Conservation (phyloP, 2,329 filamentous ascomycete species). For the Cordyceps pruinosa region DNA sequence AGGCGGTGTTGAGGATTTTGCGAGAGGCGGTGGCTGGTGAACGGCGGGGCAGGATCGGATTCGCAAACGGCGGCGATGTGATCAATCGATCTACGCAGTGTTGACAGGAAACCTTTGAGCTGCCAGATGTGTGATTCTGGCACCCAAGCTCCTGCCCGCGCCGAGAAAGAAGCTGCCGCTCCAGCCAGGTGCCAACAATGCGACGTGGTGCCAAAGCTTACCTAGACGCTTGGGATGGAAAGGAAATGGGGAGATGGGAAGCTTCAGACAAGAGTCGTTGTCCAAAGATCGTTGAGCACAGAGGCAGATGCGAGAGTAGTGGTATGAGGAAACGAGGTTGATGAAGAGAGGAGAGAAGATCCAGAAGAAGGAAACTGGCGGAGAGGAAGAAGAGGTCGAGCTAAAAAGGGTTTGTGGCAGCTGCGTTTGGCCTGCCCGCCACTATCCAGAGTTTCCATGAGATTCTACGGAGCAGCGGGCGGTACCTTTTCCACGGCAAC, state of each 20-base stretch:
- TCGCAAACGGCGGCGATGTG: background rate
- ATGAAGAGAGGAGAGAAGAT: slow-evolving; percentile 16
- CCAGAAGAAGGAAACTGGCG: slow-evolving; percentile 17
- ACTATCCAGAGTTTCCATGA: slow-evolving; percentile 36
- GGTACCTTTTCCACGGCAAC: slow-evolving; percentile 22
- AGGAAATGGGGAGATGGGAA: slow-evolving; percentile 14
- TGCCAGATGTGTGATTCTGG: background rate
- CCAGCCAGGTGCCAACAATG: background rate
- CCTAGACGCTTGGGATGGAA: slow-evolving; percentile 18
- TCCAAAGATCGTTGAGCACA: slow-evolving; percentile 21
- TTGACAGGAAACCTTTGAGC: background rate
- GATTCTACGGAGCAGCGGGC: slow-evolving; percentile 33
- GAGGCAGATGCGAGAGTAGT: slow-evolving; percentile 15
- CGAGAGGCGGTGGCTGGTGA: background rate
- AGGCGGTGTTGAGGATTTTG: background rate
- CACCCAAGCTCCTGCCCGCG: background rate
- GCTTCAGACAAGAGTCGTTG: slow-evolving; percentile 19
- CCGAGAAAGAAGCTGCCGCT: background rate
- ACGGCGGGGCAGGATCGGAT: slow-evolving; percentile 1
- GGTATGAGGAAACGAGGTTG: slow-evolving; percentile 15
- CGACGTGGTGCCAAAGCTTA: slow-evolving; percentile 13
- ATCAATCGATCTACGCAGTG: background rate
- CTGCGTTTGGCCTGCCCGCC: slow-evolving; percentile 21
- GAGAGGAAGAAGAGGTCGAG: slow-evolving; percentile 18
- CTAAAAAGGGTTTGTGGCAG: slow-evolving; percentile 30